phyloP scores from a whole-genome alignment of 75 land plant species.

The Pinus albicaulis region DNA sequence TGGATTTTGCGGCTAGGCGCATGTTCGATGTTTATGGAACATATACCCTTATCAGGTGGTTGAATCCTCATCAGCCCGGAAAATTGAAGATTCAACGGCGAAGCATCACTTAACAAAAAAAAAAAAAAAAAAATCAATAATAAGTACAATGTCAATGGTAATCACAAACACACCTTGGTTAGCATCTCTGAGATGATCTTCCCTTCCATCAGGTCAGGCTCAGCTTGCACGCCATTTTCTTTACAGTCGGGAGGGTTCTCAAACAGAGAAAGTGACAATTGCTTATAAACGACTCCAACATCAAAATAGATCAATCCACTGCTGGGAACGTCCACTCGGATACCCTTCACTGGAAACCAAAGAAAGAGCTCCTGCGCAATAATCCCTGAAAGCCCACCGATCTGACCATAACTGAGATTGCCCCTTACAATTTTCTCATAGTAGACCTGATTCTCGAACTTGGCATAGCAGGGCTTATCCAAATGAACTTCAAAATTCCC shows the following conservation, averaged over 20 bases:
- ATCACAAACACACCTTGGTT: background rate
- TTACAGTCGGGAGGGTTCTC: conserved; percentile 71
- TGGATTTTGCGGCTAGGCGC: too few species aligned
- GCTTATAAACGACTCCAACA: conserved; percentile 77
- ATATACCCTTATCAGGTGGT: too few species aligned
- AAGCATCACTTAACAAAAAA: too few species aligned
- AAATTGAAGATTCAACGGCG: too few species aligned
- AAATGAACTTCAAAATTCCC: conserved; percentile 59
- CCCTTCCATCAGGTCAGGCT: background rate
- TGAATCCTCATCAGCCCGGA: too few species aligned
- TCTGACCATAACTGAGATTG: conserved; percentile 52
- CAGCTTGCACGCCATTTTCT: background rate
- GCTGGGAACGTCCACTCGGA: conserved; percentile 63
- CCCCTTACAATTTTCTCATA: conserved; percentile 66
- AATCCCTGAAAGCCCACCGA: conserved; percentile 63
- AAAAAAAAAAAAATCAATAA: too few species aligned
- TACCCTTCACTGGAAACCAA: conserved; percentile 82
- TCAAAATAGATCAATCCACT: conserved; percentile 85
- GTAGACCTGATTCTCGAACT: conserved; percentile 58
- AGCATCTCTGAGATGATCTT: conserved; percentile 1
- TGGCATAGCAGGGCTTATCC: conserved; percentile 57
- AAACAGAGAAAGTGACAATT: conserved; percentile 64
- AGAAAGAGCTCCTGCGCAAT: conserved; percentile 73
- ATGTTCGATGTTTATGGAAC: too few species aligned
- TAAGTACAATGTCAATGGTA: too few species aligned